phyloP scores from a whole-genome alignment of 1,284 basidiomycete genomes.

The Cerioporus squamosus region DNA sequence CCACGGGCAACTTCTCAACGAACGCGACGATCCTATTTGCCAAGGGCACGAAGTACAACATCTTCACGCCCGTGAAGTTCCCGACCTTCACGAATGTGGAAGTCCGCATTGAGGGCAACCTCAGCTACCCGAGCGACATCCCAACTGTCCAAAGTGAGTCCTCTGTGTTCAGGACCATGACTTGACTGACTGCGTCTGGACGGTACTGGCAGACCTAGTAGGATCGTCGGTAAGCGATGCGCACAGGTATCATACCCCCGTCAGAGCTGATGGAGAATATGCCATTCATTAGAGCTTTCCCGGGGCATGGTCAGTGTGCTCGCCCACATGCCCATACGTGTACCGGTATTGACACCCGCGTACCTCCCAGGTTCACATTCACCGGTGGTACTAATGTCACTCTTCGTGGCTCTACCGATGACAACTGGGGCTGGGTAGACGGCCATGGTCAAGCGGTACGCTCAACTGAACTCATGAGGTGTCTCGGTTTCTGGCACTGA shows the following conservation, averaged over 20 bases:
- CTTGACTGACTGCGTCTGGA: not conserved
- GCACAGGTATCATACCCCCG: not conserved
- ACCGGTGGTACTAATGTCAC: conserved; percentile 61
- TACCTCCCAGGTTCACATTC: conserved; percentile 50
- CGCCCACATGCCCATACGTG: not conserved
- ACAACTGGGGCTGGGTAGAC: conserved; percentile 66
- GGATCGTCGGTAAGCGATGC: conserved; percentile 42
- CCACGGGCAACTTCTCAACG: conserved; percentile 42
- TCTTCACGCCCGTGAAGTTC: conserved; percentile 61
- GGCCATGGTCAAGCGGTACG: conserved; percentile 59
- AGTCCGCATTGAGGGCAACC: conserved; percentile 59
- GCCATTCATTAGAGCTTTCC: conserved; percentile 42
- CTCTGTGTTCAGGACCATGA: not conserved
- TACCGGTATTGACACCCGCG: not conserved
- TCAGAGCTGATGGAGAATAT: too few relatives aligned
- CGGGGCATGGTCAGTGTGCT: conserved; percentile 48
- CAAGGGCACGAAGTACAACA: conserved; percentile 60
- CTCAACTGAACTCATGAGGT: not conserved
- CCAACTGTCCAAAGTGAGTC: conserved; percentile 54
- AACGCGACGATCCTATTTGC: conserved; percentile 61
- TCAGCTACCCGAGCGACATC: conserved; percentile 59
- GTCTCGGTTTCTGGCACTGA: not conserved
- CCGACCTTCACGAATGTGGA: conserved; percentile 60
- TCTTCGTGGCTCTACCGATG: conserved; percentile 54
- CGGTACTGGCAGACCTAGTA: conserved; percentile 17